Evolutionary conservation across 176 grass and related monocot genomes (phyloP), one percentile per base, ranked within the genome.

Genomic region (Cymbopogon citratus): DNA sequence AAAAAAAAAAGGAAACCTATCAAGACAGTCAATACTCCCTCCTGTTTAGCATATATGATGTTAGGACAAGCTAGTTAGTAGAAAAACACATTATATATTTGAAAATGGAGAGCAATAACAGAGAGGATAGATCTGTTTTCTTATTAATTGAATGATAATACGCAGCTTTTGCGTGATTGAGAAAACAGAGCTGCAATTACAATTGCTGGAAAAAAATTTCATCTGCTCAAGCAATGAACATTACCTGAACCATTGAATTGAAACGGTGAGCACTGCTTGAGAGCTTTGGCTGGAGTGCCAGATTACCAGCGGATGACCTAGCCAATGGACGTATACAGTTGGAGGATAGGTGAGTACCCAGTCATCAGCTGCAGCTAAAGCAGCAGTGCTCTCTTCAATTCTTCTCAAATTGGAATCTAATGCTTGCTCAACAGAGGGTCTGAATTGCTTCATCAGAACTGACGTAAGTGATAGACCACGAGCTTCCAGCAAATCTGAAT

Each of bases 221-320:
- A 80, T 68, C 12, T 52, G 11, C 34, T 56, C 13, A 72, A 78
- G 48, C 62, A 84, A 56, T 33, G 59, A 86, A 14, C 51, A 61
- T 85, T 77, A 98, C 96, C 96, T 98, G 92, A 86, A 95, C 92
- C 96, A 98, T 98, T 29, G 87, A 94, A 85, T 90, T 91, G 68
- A 98, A 98, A 59, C 85, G 73, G 69, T 98, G 92, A 75, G 92
- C 92, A 71, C 92, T 98, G 88, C 46, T 98, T 54, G 95, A 95
- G 61, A 99, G 92, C 80, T 95, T 99, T 1, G 92, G 89, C 44
- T 95, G 96, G 62, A 93, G 27, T 60, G 81, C 68, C 25, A 84
- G 41, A 85, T 80, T 78, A 74, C 84, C 49, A 48, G 66, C 49
- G 79, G 95, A 94, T 76, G 85, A 46, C 87, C 90, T 95, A 87